These are phyloP conservation scores for Auricularia sp. DNA, from an alignment of 768 basidiomycete genomes.

Conservation along the genomic window DNA sequence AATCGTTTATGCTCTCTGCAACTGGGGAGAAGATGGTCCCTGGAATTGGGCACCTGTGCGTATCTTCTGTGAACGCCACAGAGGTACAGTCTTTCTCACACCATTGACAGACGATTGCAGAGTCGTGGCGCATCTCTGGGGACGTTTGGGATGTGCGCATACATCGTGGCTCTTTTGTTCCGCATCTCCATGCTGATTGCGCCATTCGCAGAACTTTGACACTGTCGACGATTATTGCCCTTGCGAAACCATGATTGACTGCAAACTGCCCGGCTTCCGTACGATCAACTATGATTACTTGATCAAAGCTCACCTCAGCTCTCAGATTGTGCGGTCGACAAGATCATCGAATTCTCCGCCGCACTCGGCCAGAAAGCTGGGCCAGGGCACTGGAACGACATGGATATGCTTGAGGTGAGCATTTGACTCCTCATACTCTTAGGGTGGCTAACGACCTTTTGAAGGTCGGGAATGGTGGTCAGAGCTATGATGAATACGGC, in stretches of 20 bases:
- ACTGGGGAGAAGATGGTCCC: conserved; percentile 32
- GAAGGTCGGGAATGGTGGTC: conserved; percentile 26
- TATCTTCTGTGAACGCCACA: not conserved
- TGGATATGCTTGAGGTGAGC: conserved; percentile 39
- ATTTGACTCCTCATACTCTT: not conserved
- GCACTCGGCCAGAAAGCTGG: conserved; percentile 19
- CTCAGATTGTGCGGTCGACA: not conserved
- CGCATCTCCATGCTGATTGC: too few relatives aligned
- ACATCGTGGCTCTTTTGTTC: not conserved
- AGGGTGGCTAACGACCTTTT: not conserved
- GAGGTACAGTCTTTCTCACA: not conserved
- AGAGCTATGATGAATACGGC: conserved; percentile 33
- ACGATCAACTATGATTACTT: conserved; percentile 4
- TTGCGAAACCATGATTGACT: conserved; percentile 26
- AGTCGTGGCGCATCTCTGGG: conserved; percentile 17
- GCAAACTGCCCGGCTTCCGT: conserved; percentile 31
- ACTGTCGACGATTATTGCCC: conserved; percentile 29
- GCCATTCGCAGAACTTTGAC: conserved; percentile 21
- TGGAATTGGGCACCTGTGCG: conserved; percentile 28
- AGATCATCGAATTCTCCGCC: not conserved
- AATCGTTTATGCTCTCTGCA: conserved; percentile 31
- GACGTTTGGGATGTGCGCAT: conserved; percentile 13
- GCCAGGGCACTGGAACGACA: conserved; percentile 39
- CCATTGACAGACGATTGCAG: conserved; percentile 15
- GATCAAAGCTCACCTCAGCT: not conserved